Base-by-base conservation (phyloP, 1,284 basidiomycete species). In the Phaffia rhodozyma region DNA sequence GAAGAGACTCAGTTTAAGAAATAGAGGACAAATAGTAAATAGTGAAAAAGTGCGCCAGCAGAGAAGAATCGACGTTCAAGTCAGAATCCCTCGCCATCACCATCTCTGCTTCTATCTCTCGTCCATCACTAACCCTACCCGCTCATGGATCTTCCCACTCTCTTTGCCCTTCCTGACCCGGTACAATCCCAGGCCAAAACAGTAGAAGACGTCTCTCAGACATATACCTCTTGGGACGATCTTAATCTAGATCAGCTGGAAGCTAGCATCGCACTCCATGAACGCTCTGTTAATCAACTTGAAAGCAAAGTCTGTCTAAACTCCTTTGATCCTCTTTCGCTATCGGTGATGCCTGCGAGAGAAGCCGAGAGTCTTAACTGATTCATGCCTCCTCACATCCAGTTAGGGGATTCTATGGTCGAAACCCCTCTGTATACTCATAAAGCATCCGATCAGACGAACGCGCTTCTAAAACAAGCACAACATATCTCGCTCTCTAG, bases 401-500 rank as follows among this genome's bases (percentile, higher is more conserved):
- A 43, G 38, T 11, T 43, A 43, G 13, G 13, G 16, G 38, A 43
- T 11, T 43, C 38, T 43, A 43, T 11, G 13, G 13, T 16, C 2
- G 38, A 43, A 43, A 43, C 38, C 38, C 38, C 7, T 43, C 13
- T 43, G 13, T 43, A 16, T 43, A 11, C 16, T 43, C 20, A 25
- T 47, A 27, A 27, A 1, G 57, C 62, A 5, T 54, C 60, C 23
- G 1, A n/a, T 4, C 62, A 49, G n/a, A 64, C 62, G 21, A 29
- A 58, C 20, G 21, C 58, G n/a, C 29, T 75, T 2, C 76, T 87
- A 18, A 75, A 80, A 60, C 80, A 82, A 16, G 86, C 87, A 0
- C 85, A 87, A 70, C 82, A 85, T 60, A 77, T 90, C 43, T 84
- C 86, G 0, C 78, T 88, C n/a, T 75, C 86, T 47, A 80, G 89